Base-by-base conservation (phyloP, 495 filamentous ascomycete species). In the Penicillium diatomitis region DNA sequence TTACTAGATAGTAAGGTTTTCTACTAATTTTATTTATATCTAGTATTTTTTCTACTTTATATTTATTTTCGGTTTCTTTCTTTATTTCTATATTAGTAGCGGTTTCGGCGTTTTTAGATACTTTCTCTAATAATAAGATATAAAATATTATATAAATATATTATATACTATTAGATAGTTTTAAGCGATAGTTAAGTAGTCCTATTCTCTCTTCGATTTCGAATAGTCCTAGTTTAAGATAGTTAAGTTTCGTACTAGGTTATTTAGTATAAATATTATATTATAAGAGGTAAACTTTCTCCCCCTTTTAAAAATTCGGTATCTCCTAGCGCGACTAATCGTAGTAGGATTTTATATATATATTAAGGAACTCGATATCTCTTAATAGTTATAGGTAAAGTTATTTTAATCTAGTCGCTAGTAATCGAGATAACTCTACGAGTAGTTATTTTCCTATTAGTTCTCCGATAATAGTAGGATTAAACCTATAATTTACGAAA, bases 301-400 rank as follows among this genome's bases (percentile, higher is more conserved):
- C 58, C 50, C 52, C 52, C 50, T 49, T 47, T 52, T 60, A 60
- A 35, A 61, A 54, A 40, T 45, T 50, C 46, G 37, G 48, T 49
- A 43, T 51, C 38, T 60, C 53, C 38, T 50, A 37, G 44, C 40
- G 52, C 42, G 35, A 11, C 48, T 54, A 48, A 37, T 59, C 41
- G 47, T 50, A 50, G 8, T 63, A 64, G 34, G 8, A 46, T 5
- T 38, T 57, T 46, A 51, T 45, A 6, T 29, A 7, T 45, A 39
- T 4, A 8, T 50, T 58, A 28, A 54, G n/a, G 27, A 57, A 58
- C 32, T 51, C 46, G 28, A 58, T 42, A 41, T 61, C 44, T 50
- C 27, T 39, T 39, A 42, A 50, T 38, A 55, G 44, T 37, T 59
- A 44, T 44, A 54, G 31, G 9, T 57, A 43, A 36, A 62, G 27